These are phyloP conservation scores for Penicillium palitans DNA, from an alignment of 2,329 filamentous ascomycete genomes.

Conservation along the genomic window DNA sequence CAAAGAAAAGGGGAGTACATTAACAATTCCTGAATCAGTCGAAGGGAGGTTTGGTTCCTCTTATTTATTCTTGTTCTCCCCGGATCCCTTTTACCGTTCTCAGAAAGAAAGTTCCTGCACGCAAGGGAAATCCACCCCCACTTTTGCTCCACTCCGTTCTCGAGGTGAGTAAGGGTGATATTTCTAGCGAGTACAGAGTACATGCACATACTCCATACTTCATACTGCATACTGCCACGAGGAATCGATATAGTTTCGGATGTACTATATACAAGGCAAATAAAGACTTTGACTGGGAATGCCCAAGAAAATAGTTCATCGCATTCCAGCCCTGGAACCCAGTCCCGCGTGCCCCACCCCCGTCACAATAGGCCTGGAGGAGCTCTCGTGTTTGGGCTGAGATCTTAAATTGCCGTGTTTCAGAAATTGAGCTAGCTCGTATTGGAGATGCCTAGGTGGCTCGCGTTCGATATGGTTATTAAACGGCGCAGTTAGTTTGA, in stretches of 20 bases:
- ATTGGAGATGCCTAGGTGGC: neutral
- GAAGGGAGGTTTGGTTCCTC: too few relatives aligned
- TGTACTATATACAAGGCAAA: neutral
- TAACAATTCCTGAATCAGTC: too few relatives aligned
- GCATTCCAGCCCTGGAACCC: neutral
- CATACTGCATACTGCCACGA: neutral
- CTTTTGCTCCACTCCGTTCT: neutral
- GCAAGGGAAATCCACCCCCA: neutral
- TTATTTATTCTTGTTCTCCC: neutral
- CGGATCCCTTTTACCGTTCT: neutral
- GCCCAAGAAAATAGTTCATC: neutral
- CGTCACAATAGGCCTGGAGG: neutral
- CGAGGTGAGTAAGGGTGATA: neutral
- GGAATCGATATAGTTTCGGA: neutral
- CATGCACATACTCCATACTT: neutral
- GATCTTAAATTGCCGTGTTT: conserved; percentile 4
- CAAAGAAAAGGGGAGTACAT: too few relatives aligned
- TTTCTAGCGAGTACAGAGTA: neutral
- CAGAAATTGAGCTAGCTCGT: neutral
- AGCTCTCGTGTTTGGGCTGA: neutral
- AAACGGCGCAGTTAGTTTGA: neutral
- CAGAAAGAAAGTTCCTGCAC: neutral
- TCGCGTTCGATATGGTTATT: conserved; percentile 3
- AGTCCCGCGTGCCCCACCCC: neutral
- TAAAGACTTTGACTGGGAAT: neutral